Evolutionary conservation across 441 rosid genomes (phyloP), one percentile per base, ranked within the genome.

Genomic region (Pelargonium australe): DNA sequence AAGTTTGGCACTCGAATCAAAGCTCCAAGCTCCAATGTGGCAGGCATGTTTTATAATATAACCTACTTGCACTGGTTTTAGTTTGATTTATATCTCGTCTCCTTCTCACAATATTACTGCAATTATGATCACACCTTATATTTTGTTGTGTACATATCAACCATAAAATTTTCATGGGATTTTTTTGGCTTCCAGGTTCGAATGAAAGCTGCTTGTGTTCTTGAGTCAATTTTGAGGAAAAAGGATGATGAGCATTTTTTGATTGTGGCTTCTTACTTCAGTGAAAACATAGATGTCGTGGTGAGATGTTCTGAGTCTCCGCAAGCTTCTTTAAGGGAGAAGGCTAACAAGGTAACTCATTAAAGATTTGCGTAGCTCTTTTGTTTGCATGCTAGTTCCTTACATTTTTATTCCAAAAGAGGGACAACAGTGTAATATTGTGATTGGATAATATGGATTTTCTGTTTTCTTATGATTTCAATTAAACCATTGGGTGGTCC

Each of bases 21-120:
- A 95, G 88, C 95, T 95, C 73, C 87, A 79, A 74, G 86, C 95
- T 75, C 93, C 93, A 61, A 51, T 84, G 81, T 95, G 99, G 99
- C 98, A 95, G 93, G 99, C 77, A 83, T 78, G 79, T 53, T 79
- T 68, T 60, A 71, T 72, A 40, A 40, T 40, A 40, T 40, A 7
- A 6, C 9, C 43, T 10, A 40, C 9, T 40, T 40, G 43, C 43
- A 7, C 43, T 40, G 43, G 43, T 40, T 40, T 7, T 7, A 40
- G 9, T 40, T 40, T 40, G 1, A 40, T 40, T 0, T 40, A 40
- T 40, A 40, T 7, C 8, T 37, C 7, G 7, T 37, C 1, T 37
- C 41, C 41, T 5, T 40, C 9, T 6, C 9, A 40, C 43, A 40
- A 40, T 40, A 7, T 40, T 40, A 7, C 43, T 7, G 9, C 43